Conservation (phyloP, 352 stramenopile species). For the Phytophthora cactorum region DNA sequence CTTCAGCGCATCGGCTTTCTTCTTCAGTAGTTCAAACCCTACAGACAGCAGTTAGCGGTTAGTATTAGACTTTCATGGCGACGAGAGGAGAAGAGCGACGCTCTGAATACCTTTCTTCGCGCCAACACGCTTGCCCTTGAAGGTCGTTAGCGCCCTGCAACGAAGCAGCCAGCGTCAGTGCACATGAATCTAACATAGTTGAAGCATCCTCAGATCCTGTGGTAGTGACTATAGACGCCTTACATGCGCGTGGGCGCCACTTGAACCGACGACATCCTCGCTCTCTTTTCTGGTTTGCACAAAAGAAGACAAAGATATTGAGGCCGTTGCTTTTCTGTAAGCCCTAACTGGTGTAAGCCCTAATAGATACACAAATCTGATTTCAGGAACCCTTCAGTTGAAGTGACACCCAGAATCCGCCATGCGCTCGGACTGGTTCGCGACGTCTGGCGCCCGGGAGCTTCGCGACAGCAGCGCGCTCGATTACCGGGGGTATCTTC, state of each 20-base stretch:
- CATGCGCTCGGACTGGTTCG: constrained; percentile 54
- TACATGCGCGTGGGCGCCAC: constrained; percentile 88
- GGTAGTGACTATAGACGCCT: neutral
- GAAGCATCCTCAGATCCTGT: neutral
- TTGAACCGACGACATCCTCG: constrained; percentile 52
- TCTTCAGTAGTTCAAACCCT: constrained; percentile 93
- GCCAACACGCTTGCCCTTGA: constrained; percentile 81
- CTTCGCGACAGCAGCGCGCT: constrained; percentile 45
- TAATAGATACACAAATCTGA: constrained; percentile 15
- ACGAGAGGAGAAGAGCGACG: neutral
- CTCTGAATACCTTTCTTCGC: constrained; percentile 80
- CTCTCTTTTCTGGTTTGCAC: constrained; percentile 5
- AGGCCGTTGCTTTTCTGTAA: constrained; percentile 3
- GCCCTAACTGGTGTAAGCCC: constrained; percentile 16
- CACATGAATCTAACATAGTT: neutral
- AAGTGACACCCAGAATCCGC: constrained; percentile 14
- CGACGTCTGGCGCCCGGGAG: constrained; percentile 41
- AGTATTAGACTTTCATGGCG: neutral
- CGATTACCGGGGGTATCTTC: constrained; percentile 52
- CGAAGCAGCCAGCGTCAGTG: constrained; percentile 14
- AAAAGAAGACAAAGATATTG: constrained; percentile 32
- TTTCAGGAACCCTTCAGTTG: constrained; percentile 11
- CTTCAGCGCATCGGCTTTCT: constrained; percentile 99
- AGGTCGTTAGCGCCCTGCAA: constrained; percentile 83
- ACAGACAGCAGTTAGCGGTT: neutral